A percentile compares a stretch with the other conserved stretches of the same genome.
Conservation (phyloP, 345 rosid genomes). For the Kernera saxatilis region DNA sequence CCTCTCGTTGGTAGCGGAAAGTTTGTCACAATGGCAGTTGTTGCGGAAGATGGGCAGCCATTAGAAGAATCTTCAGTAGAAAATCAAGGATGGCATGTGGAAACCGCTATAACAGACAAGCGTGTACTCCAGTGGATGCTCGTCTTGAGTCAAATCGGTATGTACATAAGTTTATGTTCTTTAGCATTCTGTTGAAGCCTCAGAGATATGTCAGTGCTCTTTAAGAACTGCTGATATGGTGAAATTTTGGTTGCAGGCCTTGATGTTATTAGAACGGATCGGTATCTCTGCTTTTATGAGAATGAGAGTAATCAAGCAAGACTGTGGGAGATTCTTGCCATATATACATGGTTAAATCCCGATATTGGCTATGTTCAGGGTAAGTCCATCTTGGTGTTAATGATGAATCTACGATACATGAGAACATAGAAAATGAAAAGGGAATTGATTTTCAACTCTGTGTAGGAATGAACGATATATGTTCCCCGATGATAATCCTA, state of each 20-base stretch:
- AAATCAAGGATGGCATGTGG: slow-evolving; percentile 33
- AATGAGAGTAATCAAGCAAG: slow-evolving; percentile 63
- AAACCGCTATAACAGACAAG: slow-evolving; percentile 46
- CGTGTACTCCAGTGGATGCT: slow-evolving; percentile 77
- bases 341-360: slow-evolving; percentile 79
- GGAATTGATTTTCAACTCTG: background rate
- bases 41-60: slow-evolving; percentile 65
- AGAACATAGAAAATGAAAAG: background rate
- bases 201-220: background rate
- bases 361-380: slow-evolving; percentile 95
- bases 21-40: slow-evolving; percentile 49
- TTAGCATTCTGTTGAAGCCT: background rate
- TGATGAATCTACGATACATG: background rate
- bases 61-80: slow-evolving; percentile 34
- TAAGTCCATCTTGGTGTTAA: slow-evolving; percentile 20
- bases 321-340: slow-evolving; percentile 78
- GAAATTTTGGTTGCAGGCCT: slow-evolving; percentile 45
- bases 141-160: slow-evolving; percentile 81
- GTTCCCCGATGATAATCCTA: slow-evolving; percentile 87
- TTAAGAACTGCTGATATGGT: background rate
- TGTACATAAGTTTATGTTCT: background rate
- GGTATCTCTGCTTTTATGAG: slow-evolving; percentile 73
- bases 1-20: slow-evolving; percentile 81
- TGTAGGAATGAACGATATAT: slow-evolving; percentile 92
- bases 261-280: slow-evolving; percentile 90